Conservation (phyloP, 1,284 basidiomycete species). For the Macrocystidia cucumis region DNA sequence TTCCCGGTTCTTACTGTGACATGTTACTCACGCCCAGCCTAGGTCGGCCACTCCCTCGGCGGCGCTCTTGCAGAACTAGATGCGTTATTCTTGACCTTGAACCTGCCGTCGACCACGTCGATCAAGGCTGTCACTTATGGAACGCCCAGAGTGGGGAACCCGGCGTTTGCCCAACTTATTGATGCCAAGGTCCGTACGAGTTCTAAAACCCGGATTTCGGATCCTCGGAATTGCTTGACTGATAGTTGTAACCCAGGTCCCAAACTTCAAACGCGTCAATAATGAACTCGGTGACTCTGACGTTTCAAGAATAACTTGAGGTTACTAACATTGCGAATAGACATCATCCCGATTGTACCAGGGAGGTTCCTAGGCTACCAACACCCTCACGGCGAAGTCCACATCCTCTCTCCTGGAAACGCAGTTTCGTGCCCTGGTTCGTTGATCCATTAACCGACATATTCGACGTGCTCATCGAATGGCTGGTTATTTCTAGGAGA, state of each 20-base stretch:
- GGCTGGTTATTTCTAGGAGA: conserved; percentile 20
- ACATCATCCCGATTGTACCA: conserved; percentile 42
- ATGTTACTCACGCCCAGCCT: not conserved
- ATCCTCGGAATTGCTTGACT: not conserved
- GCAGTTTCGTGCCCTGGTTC: conserved; percentile 32
- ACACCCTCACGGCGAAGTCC: conserved; percentile 34
- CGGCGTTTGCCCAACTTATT: conserved; percentile 28
- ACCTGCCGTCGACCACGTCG: conserved; percentile 30
- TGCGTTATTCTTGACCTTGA: conserved; percentile 38
- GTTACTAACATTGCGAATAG: conserved; percentile 13
- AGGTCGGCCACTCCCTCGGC: conserved; percentile 52
- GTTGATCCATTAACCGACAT: conserved; percentile 3
- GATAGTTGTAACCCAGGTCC: conserved; percentile 17
- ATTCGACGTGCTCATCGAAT: conserved; percentile 1
- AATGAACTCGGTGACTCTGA: conserved; percentile 24
- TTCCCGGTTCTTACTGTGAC: not conserved
- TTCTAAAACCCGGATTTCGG: not conserved
- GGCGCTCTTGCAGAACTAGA: conserved; percentile 50
- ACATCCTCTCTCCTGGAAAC: conserved; percentile 26
- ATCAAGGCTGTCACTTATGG: conserved; percentile 43
- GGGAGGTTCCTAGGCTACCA: conserved; percentile 31
- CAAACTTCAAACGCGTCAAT: conserved; percentile 38
- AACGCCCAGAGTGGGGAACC: conserved; percentile 39
- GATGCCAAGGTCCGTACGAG: conserved; percentile 26
- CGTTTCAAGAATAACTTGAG: not conserved